Base-by-base conservation (phyloP, 2,329 filamentous ascomycete genomes). In the Aspergillus ustus region DNA sequence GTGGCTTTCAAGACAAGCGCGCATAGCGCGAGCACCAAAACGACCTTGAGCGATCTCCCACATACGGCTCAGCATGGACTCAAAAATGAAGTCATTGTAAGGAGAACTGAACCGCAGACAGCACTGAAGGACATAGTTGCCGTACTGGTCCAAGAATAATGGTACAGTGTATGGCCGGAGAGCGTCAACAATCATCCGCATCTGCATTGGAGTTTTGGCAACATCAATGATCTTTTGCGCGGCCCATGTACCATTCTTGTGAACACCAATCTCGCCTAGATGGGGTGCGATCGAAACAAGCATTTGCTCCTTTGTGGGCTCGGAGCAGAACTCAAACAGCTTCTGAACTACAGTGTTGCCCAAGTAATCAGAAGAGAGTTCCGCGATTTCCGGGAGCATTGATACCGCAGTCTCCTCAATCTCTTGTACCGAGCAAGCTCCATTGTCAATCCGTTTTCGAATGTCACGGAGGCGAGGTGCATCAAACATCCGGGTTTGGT, bases 341-440 rank as follows among this genome's bases (percentile, higher is more conserved):
- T 99, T 99, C 80, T 99, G 95, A 19, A 99, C 94, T n/a, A 99
- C 95, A 0, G 95, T 99, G 80, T 99, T 99, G 69, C 95, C 95
- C 34, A 99, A 86, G 72, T 99, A 99, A 78, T 99, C 95, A 0
- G 94, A 97, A 2, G 95, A 86, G 25, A 99, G 83, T 78, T 99
- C 95, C 4, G 93, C 92, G 74, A 99, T 95, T 76, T 99, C 95
- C 9, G 94, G 92, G 17, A 99, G 86, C 95, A 99, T 99, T 65
- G 92, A 91, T 63, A 91, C 84, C 45, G 95, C 95, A 65, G 95
- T 96, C 66, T 89, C 90, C 77, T 99, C 95, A 68, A 98, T 96
- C 77, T 99, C 95, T 19, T 89, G 83, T 63, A 91, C 86, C 1
- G 91, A 90, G 75, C 94, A 89, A 61, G 91, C 91, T 73, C 94